Conservation (phyloP, 345 rosid species). For the Odontarrhena argentea region DNA sequence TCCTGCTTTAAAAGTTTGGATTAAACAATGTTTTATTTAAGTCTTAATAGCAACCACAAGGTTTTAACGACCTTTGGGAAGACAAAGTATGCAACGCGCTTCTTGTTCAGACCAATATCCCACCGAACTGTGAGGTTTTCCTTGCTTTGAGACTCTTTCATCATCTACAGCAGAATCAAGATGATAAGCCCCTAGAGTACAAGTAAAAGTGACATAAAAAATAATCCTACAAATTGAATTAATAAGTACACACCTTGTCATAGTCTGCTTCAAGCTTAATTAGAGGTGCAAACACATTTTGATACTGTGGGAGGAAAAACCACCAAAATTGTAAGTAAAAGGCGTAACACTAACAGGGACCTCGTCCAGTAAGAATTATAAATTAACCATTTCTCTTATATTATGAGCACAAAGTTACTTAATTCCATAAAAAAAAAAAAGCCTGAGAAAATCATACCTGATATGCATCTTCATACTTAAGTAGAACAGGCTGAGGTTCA, state of each 20-base stretch:
- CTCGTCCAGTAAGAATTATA: conserved; percentile 20
- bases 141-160: conserved; percentile 99
- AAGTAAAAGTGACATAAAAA: conserved; percentile 7
- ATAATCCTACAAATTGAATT: not conserved
- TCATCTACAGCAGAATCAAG: conserved; percentile 62
- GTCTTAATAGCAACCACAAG: conserved; percentile 13
- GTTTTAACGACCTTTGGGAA: conserved; percentile 79
- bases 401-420: not conserved
- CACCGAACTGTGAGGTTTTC: conserved; percentile 93
- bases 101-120: conserved; percentile 98
- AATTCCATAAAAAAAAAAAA: not conserved
- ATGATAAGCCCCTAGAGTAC: conserved; percentile 29
- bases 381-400: conserved; percentile 9
- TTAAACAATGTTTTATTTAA: conserved; percentile 26
- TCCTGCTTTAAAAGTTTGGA: conserved; percentile 56
- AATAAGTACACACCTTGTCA: conserved; percentile 67
- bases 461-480: conserved; percentile 98
- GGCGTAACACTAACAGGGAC: conserved; percentile 8
- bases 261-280: conserved; percentile 99
- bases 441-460: conserved; percentile 57
- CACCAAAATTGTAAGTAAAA: conserved; percentile 22
- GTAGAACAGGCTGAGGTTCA: conserved; percentile 94
- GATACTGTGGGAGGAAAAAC: conserved; percentile 72
- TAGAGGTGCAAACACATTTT: conserved; percentile 99
- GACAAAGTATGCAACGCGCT: conserved; percentile 89